Base-by-base conservation (phyloP, 1,284 basidiomycete species). In the Microbotryum lychnidis-dioicae region DNA sequence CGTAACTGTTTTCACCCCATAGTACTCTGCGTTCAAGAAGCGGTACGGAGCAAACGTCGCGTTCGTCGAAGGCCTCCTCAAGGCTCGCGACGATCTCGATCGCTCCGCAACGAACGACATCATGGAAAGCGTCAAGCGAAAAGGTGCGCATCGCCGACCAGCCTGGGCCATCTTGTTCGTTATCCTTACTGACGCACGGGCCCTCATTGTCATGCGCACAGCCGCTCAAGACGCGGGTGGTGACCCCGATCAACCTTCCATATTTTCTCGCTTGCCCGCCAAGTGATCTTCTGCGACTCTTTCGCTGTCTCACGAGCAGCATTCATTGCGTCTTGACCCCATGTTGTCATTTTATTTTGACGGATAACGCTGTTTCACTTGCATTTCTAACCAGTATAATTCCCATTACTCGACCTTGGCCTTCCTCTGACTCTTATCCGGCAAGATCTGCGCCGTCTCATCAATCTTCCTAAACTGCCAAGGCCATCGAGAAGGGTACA, bases 391-490 rank as follows among this genome's bases (percentile, higher is more conserved):
- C 1, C 51, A 53, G 5, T 5, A 20, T 33, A 33, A 53, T 1
- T 18, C 14, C 16, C 27, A 16, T 33, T 33, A 53, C 20, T 53
- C 51, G n/a, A 53, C 51, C 25, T 53, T 53, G 25, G 51, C 51
- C 27, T 53, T 53, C 31, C 33, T 53, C n/a, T 53, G 51, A 53
- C 51, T 53, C 51, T 53, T 53, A 33, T 53, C 51, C 20, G 51
- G 51, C 51, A 53, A 18, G 4, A 2, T 42, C 37, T 42, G 52
- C n/a, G 56, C 64, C 46, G 46, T 79, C 61, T 85, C 84, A 71
- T 97, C 93, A 62, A 98, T 97, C 79, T 89, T 91, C 74, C 80
- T 84, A 77, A 97, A 99, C 74, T 98, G 96, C 84, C 90, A 97
- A 0, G 89, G 87, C 79, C 97, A 98, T 57, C 89, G 82, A 29